phyloP scores from a whole-genome alignment of 768 basidiomycete species.

The Tylopilus vinaceipallidus region DNA sequence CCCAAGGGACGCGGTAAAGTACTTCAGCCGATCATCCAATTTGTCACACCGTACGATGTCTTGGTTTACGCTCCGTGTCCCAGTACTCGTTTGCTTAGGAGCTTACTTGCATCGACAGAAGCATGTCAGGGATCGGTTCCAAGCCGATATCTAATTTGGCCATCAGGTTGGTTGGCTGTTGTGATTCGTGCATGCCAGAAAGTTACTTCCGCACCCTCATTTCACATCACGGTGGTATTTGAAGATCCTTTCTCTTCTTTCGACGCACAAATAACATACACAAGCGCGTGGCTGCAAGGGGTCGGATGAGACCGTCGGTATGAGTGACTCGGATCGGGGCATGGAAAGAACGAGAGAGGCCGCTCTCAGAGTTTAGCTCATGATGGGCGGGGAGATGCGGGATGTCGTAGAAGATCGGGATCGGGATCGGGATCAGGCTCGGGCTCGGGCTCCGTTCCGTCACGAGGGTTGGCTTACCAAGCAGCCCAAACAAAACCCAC shows the following conservation, averaged over 20 bases:
- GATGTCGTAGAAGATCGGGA: not conserved
- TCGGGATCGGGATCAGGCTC: not conserved
- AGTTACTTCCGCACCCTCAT: not conserved
- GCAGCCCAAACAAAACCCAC: not conserved
- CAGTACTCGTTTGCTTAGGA: not conserved
- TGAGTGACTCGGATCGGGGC: too few relatives aligned
- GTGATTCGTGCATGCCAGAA: not conserved
- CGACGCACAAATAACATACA: not conserved
- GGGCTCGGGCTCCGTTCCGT: not conserved
- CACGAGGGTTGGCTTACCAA: not conserved
- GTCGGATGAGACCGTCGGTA: too few relatives aligned
- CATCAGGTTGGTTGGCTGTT: too few relatives aligned
- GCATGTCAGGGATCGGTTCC: slow-evolving; percentile 9
- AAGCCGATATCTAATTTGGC: not conserved
- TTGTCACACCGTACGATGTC: not conserved
- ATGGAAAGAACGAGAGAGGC: too few relatives aligned
- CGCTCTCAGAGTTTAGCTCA: too few relatives aligned
- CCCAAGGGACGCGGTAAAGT: too few relatives aligned
- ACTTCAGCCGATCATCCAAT: too few relatives aligned
- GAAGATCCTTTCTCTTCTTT: not conserved
- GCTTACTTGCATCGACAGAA: not conserved
- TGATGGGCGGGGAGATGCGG: too few relatives aligned
- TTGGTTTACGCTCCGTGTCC: not conserved
- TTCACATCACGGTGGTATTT: too few relatives aligned
- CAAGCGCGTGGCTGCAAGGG: too few relatives aligned